Conservation (phyloP, 441 rosid genomes). For the Breynia disticha region DNA sequence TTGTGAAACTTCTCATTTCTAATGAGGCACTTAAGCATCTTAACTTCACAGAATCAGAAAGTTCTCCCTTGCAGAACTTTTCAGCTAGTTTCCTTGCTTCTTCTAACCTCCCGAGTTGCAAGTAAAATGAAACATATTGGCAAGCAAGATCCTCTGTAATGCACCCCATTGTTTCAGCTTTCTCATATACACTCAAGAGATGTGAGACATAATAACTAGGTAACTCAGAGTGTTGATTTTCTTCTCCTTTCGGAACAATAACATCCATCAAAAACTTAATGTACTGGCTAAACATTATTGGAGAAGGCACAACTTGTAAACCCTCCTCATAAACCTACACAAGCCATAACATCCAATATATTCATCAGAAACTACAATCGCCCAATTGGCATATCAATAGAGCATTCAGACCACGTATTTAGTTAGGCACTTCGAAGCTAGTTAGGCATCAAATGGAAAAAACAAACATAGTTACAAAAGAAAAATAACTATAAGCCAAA, state of each 20-base stretch:
- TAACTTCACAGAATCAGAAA: conserved; percentile 43
- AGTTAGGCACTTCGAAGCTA: conserved; percentile 2
- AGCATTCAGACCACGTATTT: not conserved
- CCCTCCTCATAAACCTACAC: conserved; percentile 75
- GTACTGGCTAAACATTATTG: conserved; percentile 44
- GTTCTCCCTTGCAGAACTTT: conserved; percentile 46
- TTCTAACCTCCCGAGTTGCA: conserved; percentile 46
- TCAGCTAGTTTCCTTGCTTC: conserved; percentile 57
- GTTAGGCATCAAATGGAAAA: not conserved
- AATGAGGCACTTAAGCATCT: conserved; percentile 52
- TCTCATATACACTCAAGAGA: conserved; percentile 42
- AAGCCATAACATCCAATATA: conserved; percentile 11
- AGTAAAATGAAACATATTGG: conserved; percentile 48
- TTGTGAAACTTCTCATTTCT: conserved; percentile 39
- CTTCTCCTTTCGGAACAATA: conserved; percentile 24
- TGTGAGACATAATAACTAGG: conserved; percentile 27
- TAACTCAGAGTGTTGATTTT: conserved; percentile 13
- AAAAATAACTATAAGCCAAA: not conserved
- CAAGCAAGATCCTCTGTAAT: conserved; percentile 61
- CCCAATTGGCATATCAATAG: not conserved
- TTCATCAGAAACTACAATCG: not conserved
- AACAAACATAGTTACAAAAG: not conserved
- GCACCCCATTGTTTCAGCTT: conserved; percentile 52
- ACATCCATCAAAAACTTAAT: conserved; percentile 48
- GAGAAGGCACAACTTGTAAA: conserved; percentile 40